Percentiles rank a stretch among this genome's conserved stretches.
Evolutionary conservation across 305 asterid genomes (phyloP).

Genomic region (Fraxinus sp.): DNA sequence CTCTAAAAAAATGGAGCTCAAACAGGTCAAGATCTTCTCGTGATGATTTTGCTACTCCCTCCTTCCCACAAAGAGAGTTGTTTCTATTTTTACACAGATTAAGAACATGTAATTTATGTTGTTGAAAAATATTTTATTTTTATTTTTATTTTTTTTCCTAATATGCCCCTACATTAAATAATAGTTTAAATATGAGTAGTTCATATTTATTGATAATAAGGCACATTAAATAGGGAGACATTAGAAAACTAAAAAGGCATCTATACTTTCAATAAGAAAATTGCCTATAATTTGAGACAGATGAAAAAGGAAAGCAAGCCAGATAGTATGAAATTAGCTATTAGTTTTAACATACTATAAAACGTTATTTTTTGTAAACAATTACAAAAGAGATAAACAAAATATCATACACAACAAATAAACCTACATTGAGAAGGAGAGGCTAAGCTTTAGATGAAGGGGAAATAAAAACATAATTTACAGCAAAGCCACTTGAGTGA

Average conservation of each 20-base stretch:
- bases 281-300: not conserved
- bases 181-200: not conserved
- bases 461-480: not conserved
- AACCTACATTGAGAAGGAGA: not conserved
- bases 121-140: not conserved
- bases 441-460: not conserved
- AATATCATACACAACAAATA: not conserved
- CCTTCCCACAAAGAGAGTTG: not conserved
- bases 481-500: not conserved
- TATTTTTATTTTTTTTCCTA: too few relatives aligned
- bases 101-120: not conserved
- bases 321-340: not conserved
- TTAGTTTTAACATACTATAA: not conserved
- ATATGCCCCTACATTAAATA: not conserved
- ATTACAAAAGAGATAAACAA: not conserved
- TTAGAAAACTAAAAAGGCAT: not conserved
- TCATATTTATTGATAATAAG: not conserved
- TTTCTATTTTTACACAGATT: not conserved
- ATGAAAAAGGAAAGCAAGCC: not conserved
- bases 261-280: not conserved
- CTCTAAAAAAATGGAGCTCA: not conserved
- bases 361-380: not conserved
- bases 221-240: not conserved
- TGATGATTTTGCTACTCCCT: not conserved
- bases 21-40: not conserved